These are phyloP conservation scores for rapeseed (Brassica napus) DNA, from an alignment of 345 rosid genomes.

Conservation along the genomic window DNA sequence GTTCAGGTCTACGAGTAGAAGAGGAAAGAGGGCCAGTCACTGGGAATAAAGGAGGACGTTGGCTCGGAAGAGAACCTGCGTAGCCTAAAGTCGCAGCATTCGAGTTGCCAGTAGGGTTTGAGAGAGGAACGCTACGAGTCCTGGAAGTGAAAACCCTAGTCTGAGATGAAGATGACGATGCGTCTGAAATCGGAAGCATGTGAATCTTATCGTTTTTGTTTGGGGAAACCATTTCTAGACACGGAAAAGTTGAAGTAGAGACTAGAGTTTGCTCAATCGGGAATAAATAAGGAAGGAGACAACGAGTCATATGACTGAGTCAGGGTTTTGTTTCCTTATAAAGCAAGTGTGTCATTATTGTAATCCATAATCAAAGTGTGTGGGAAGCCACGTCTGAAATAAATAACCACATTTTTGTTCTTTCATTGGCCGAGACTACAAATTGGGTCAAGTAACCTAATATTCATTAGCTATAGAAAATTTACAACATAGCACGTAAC, in stretches of 20 bases:
- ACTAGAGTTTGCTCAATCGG: neutral
- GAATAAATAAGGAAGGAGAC: neutral
- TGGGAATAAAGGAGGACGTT: neutral
- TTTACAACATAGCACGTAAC: too few species aligned
- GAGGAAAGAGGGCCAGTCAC: neutral
- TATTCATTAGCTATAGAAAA: neutral
- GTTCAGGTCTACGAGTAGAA: too few species aligned
- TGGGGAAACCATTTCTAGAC: slow-evolving; percentile 4
- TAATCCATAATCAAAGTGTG: neutral
- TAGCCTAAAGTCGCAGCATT: neutral
- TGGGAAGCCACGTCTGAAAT: neutral
- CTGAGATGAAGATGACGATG: neutral
- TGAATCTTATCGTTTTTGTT: neutral
- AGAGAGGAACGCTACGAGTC: slow-evolving; percentile 10
- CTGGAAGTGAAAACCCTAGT: neutral
- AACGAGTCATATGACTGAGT: neutral
- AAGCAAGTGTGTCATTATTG: neutral
- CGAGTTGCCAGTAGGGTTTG: neutral
- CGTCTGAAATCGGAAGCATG: neutral
- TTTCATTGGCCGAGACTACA: neutral
- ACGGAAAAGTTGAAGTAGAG: neutral
- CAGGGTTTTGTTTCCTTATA: neutral
- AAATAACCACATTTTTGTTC: neutral
- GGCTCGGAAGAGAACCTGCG: slow-evolving; percentile 1
- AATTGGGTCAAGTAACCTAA: neutral